phyloP scores from a whole-genome alignment of 805 yeast species.

The Ascoidea asiatica region DNA sequence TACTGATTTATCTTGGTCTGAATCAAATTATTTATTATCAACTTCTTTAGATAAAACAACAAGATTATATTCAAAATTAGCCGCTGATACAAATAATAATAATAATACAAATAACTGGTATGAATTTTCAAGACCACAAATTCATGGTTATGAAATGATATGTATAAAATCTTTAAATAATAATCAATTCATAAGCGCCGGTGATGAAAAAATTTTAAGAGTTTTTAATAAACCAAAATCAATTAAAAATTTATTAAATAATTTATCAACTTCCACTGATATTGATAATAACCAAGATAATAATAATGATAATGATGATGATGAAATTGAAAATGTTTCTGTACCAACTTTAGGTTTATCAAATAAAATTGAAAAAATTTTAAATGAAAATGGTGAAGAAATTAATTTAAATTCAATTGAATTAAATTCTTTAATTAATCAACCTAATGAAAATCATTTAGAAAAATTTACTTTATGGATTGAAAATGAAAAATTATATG shows the following conservation, averaged over 20 bases:
- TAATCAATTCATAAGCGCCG: conserved; percentile 75
- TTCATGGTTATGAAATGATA: conserved; percentile 95
- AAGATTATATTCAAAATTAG: conserved; percentile 44
- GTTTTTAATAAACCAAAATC: conserved; percentile 76
- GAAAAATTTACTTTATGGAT: conserved; percentile 94
- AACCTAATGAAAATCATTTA: conserved; percentile 83
- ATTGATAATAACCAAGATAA: too few relatives aligned
- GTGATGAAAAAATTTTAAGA: conserved; percentile 87
- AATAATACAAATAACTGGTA: conserved; percentile 55
- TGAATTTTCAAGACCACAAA: conserved; percentile 94
- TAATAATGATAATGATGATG: conserved; percentile 15
- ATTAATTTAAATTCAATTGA: conserved; percentile 28
- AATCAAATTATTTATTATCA: conserved; percentile 52
- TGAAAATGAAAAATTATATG: conserved; percentile 86
- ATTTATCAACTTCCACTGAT: background rate
- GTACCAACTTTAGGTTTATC: conserved; percentile 90
- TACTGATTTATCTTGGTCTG: conserved; percentile 71
- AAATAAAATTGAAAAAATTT: conserved; percentile 55
- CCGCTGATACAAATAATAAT: conserved; percentile 18
- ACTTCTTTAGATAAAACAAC: conserved; percentile 94
- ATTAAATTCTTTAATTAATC: conserved; percentile 30
- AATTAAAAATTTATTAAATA: too few relatives aligned
- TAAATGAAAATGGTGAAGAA: conserved; percentile 18
- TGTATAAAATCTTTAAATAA: conserved; percentile 50
- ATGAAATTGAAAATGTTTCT: conserved; percentile 71